Evolutionary conservation across 2,329 filamentous ascomycete genomes (phyloP).

Genomic region (Gnomoniopsis smithogilvyi): DNA sequence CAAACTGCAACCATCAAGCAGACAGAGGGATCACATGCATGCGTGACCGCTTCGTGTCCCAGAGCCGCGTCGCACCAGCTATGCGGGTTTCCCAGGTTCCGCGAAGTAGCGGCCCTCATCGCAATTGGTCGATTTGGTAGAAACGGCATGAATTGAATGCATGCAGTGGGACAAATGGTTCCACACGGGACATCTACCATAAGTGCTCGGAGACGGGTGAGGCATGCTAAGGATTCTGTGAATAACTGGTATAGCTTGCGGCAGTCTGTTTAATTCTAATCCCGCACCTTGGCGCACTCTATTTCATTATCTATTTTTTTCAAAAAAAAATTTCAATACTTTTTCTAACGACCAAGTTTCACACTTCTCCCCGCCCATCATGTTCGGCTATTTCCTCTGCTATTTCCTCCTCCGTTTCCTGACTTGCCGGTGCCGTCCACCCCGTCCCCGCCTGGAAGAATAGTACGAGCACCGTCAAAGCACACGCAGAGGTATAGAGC

Average conservation of each 20-base stretch:
- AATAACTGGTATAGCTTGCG: background rate
- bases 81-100: too few species aligned
- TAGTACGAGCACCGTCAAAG: slow-evolving; percentile 40
- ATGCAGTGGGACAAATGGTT: background rate
- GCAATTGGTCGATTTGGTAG: background rate
- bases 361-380: slow-evolving; percentile 30
- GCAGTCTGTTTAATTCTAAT: background rate
- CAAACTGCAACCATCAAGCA: background rate
- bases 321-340: background rate
- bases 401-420: slow-evolving; percentile 49
- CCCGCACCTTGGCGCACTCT: background rate
- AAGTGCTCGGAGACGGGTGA: background rate
- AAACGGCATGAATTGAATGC: background rate
- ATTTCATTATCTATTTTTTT: background rate
- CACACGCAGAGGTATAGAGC: slow-evolving; percentile 46
- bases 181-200: background rate
- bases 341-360: background rate
- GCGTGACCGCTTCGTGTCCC: background rate
- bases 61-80: background rate
- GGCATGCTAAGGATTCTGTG: background rate
- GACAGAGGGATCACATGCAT: slow-evolving; percentile 2
- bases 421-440: slow-evolving; percentile 38
- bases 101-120: background rate
- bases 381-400: slow-evolving; percentile 31
- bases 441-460: slow-evolving; percentile 49